A percentile compares a stretch with the other conserved stretches of the same genome.
These are phyloP conservation scores for Cocos nucifera DNA, from an alignment of 176 grass and related monocot genomes.

Conservation along the genomic window DNA sequence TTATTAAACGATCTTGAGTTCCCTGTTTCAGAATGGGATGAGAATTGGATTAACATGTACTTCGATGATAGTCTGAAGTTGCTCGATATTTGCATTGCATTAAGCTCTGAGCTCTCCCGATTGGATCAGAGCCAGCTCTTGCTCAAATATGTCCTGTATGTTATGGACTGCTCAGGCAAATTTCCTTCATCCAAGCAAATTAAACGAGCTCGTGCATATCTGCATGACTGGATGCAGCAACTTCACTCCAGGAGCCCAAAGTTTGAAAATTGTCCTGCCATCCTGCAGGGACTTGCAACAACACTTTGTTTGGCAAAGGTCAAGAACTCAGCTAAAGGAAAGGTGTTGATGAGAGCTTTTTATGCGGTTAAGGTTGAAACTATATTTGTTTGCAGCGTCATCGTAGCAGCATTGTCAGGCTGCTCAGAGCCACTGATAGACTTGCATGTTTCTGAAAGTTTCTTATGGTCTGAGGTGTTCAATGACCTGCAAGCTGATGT, in stretches of 20 bases:
- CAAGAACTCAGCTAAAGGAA: constrained; percentile 71
- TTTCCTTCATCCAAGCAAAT: constrained; percentile 38
- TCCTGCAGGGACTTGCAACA: constrained; percentile 45
- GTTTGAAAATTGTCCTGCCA: constrained; percentile 39
- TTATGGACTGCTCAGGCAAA: constrained; percentile 21
- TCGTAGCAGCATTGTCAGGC: constrained; percentile 43
- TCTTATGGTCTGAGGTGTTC: constrained; percentile 64
- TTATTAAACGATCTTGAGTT: constrained; percentile 66
- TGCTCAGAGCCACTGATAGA: constrained; percentile 37
- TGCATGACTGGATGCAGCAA: constrained; percentile 52
- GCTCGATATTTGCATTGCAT: constrained; percentile 59
- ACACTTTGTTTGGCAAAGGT: constrained; percentile 56
- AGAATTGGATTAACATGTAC: constrained; percentile 82
- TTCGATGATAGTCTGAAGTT: constrained; percentile 74
- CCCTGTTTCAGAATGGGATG: constrained; percentile 84
- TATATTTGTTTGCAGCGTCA: constrained; percentile 40
- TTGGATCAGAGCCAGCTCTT: constrained; percentile 76
- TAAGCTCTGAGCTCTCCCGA: constrained; percentile 64
- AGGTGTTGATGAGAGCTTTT: constrained; percentile 57
- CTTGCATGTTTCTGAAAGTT: constrained; percentile 50
- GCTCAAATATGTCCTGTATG: constrained; percentile 51
- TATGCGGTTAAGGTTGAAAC: constrained; percentile 62
- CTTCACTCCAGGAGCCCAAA: constrained; percentile 25
- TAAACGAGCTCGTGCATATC: constrained; percentile 27
- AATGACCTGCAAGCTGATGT: constrained; percentile 39